Conservation (phyloP, 2,329 filamentous ascomycete genomes). For the Sporothrix brunneoviolacea region DNA sequence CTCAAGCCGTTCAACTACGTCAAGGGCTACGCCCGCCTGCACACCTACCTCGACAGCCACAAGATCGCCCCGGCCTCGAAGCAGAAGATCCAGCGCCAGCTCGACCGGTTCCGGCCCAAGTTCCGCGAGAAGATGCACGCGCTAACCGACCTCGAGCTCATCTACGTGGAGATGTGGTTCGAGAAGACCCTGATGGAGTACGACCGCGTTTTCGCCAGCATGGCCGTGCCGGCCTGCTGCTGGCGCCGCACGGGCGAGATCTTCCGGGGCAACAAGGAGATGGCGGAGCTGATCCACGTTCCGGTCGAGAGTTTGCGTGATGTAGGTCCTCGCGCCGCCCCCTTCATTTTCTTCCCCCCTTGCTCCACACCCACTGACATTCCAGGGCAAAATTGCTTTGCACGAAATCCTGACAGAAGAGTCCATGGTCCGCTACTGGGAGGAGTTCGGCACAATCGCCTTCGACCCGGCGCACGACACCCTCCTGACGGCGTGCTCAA, state of each 20-base stretch:
- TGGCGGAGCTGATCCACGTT: slow-evolving; percentile 92
- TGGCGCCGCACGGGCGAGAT: slow-evolving; percentile 97
- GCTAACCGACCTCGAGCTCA: slow-evolving; percentile 87
- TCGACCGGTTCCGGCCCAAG: slow-evolving; percentile 89
- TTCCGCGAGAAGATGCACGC: slow-evolving; percentile 92
- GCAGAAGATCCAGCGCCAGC: slow-evolving; percentile 83
- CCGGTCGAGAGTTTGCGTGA: slow-evolving; percentile 86
- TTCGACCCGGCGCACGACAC: slow-evolving; percentile 93
- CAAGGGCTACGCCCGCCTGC: slow-evolving; percentile 84
- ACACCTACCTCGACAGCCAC: slow-evolving; percentile 85
- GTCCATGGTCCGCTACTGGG: slow-evolving; percentile 94
- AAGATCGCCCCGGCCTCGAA: slow-evolving; percentile 69
- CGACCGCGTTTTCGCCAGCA: slow-evolving; percentile 95
- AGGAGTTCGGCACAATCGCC: slow-evolving; percentile 96
- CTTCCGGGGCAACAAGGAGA: slow-evolving; percentile 95
- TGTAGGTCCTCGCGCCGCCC: too few relatives aligned
- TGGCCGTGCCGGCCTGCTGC: slow-evolving; percentile 96
- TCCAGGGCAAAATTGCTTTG: slow-evolving; percentile 87
- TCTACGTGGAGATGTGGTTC: slow-evolving; percentile 99
- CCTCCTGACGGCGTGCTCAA: slow-evolving; percentile 83
- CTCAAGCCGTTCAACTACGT: slow-evolving; percentile 98
- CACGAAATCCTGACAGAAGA: slow-evolving; percentile 96
- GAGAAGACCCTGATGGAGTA: slow-evolving; percentile 95
- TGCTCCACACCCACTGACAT: too few relatives aligned
- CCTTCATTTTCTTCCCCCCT: too few relatives aligned